phyloP scores from a whole-genome alignment of 2,329 filamentous ascomycete species.

The Monilinia fructigena region DNA sequence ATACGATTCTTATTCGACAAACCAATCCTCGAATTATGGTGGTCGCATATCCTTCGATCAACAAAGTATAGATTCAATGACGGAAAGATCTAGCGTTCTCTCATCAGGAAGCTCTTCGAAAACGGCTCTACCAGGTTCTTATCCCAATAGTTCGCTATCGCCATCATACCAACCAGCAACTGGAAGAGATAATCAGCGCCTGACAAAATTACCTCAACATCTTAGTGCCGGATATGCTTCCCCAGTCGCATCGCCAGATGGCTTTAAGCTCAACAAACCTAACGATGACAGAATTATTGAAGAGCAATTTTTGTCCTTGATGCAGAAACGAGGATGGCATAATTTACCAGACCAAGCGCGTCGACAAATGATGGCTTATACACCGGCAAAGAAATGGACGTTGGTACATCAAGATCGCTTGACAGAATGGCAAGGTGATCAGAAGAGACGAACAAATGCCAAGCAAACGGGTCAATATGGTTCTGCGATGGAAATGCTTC shows the following conservation, averaged over 20 bases:
- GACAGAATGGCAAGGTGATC: constrained; percentile 90
- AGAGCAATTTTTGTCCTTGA: constrained; percentile 85
- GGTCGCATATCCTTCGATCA: constrained; percentile 58
- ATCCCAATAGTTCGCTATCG: constrained; percentile 53
- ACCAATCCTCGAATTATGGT: constrained; percentile 35
- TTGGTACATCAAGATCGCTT: constrained; percentile 92
- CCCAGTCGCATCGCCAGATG: constrained; percentile 34
- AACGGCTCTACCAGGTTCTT: constrained; percentile 54
- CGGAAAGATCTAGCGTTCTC: constrained; percentile 55
- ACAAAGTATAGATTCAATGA: constrained; percentile 62
- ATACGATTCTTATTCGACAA: constrained; percentile 61
- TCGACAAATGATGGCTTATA: constrained; percentile 94
- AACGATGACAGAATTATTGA: constrained; percentile 82
- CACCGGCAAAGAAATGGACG: constrained; percentile 95
- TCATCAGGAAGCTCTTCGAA: constrained; percentile 54
- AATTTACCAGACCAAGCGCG: constrained; percentile 92
- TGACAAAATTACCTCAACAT: constrained; percentile 50
- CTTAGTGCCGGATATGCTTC: constrained; percentile 31
- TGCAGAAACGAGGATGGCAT: constrained; percentile 98
- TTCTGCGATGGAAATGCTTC: constrained; percentile 67
- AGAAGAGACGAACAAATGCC: constrained; percentile 77
- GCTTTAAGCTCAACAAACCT: constrained; percentile 66
- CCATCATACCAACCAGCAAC: constrained; percentile 32
- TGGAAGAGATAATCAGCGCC: constrained; percentile 53
- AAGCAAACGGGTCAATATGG: constrained; percentile 68